phyloP scores from a whole-genome alignment of 202 grass and related monocot species.

The Carex arenaria region DNA sequence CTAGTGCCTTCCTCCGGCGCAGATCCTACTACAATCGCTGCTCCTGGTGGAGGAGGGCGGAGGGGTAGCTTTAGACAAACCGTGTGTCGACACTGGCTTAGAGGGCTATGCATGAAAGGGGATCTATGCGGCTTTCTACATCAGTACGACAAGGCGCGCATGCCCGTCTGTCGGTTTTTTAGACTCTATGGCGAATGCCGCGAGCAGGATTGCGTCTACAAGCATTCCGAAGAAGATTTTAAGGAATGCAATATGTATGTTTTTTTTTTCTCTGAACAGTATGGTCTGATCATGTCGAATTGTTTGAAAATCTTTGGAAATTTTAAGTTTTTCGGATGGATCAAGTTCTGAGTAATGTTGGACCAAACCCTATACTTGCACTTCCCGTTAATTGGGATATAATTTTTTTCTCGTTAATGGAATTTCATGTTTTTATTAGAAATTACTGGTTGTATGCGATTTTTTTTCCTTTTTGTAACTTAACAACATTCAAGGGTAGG shows the following conservation, averaged over 20 bases:
- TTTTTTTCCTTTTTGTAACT: background rate
- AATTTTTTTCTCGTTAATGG: background rate
- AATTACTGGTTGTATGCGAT: background rate
- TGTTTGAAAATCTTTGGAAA: background rate
- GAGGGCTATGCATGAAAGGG: slow-evolving; percentile 95
- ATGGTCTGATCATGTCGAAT: background rate
- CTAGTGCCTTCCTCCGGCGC: slow-evolving; percentile 8
- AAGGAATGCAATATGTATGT: slow-evolving; percentile 98
- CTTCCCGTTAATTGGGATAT: background rate
- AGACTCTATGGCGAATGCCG: slow-evolving; percentile 89
- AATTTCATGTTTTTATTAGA: background rate
- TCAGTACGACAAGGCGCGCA: slow-evolving; percentile 98
- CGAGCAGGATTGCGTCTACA: slow-evolving; percentile 89
- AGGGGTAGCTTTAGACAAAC: slow-evolving; percentile 90
- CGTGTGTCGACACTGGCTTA: slow-evolving; percentile 97
- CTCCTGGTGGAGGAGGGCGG: slow-evolving; percentile 29
- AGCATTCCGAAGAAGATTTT: slow-evolving; percentile 90
- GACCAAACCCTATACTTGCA: background rate
- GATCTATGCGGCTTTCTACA: slow-evolving; percentile 96
- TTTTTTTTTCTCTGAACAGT: background rate
- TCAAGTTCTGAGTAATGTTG: background rate
- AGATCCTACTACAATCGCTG: slow-evolving; percentile 17
- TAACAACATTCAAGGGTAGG: background rate
- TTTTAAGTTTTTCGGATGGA: background rate
- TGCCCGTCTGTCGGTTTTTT: slow-evolving; percentile 99